Base-by-base conservation (phyloP, 371 early-diverging fungal species). In the Apophysomyces sp. region DNA sequence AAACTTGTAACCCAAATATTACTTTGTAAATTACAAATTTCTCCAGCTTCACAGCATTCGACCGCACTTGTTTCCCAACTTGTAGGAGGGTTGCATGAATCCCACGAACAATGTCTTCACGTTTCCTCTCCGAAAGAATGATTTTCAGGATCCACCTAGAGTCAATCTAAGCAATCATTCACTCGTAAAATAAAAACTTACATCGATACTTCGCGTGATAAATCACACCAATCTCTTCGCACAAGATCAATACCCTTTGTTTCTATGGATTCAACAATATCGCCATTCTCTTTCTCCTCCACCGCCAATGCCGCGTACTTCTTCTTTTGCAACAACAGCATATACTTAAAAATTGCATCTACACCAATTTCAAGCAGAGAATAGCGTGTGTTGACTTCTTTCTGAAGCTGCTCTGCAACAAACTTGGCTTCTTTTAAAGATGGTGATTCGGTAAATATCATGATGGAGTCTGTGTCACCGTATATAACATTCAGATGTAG, bases 381-480 rank as follows among this genome's bases (percentile, higher is more conserved):
- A 83, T 99, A 99, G 28, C 89, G 83, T 30, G 86, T 82, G 74
- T 99, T 99, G 52, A 99, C 95, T 34, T 78, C 78, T 44, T 87
- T 78, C 61, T 91, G 91, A 37, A 99, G 76, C 15, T 85, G 74
- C 2, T 85, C 72, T 2, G 93, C 96, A 26, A 95, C 82, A 26
- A 89, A 81, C 28, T 85, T 79, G 27, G 92, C 96, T 51, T 90
- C 77, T 44, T 44, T 3, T 44, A 44, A 44, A 4, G 49, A 44
- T 4, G 21, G 9, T 9, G 49, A 18, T 44, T 44, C 21, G 26
- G 49, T 44, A 21, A 55, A 39, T 18, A 99, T 92, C 99, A 99
- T 99, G 55, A 99, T 93, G 2, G 99, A 99, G 76, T 99, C 99
- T 0, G 99, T 99, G 72, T 99, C 99, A 63, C 99, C 99, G 78